Conservation (phyloP, 495 filamentous ascomycete genomes). For the Lentithecium fluviatile region DNA sequence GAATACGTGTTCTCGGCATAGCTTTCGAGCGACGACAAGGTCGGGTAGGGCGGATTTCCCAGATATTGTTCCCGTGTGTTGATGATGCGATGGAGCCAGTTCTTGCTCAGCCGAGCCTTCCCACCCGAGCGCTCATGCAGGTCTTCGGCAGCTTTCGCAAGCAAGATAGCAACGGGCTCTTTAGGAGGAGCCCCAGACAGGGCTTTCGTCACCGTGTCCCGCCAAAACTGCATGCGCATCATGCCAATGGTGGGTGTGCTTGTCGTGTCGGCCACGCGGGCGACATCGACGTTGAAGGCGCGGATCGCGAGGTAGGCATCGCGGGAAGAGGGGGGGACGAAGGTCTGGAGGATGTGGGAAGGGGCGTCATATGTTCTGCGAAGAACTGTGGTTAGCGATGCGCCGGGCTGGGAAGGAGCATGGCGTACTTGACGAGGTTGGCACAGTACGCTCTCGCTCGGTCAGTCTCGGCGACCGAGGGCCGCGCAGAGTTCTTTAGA, state of each 20-base stretch:
- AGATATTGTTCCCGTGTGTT: conserved; percentile 77
- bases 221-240: conserved; percentile 94
- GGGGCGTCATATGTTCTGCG: conserved; percentile 77
- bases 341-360: conserved; percentile 79
- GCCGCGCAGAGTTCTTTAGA: background rate
- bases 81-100: conserved; percentile 79
- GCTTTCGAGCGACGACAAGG: conserved; percentile 69
- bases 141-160: conserved; percentile 65
- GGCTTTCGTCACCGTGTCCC: conserved; percentile 71
- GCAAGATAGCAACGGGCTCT: conserved; percentile 84
- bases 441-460: conserved; percentile 30
- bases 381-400: conserved; percentile 23
- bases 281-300: conserved; percentile 88
- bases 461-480: conserved; percentile 14
- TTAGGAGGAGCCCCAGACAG: conserved; percentile 75
- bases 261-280: conserved; percentile 81
- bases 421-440: conserved; percentile 50
- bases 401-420: background rate
- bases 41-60: conserved; percentile 76
- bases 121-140: conserved; percentile 57
- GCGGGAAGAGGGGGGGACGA: conserved; percentile 68
- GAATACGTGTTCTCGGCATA: conserved; percentile 95
- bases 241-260: conserved; percentile 75
- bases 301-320: conserved; percentile 88
- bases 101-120: conserved; percentile 64